These are phyloP conservation scores for Fusarium luffae DNA, from an alignment of 2,329 filamentous ascomycete species.

Conservation along the genomic window DNA sequence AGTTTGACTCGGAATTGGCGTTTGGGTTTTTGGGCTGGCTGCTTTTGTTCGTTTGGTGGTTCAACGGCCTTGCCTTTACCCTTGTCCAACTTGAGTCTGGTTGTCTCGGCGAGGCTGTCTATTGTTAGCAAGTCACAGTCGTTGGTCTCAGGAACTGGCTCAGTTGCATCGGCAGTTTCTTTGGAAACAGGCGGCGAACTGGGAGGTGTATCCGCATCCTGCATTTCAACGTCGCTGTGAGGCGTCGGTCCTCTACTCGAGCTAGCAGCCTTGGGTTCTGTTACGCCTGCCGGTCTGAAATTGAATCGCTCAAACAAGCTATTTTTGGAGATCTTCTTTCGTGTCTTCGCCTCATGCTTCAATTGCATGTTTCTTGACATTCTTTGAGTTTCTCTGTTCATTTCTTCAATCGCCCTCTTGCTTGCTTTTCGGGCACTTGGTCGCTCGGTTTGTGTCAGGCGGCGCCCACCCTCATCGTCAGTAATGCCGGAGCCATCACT, in stretches of 20 bases:
- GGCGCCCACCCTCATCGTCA: conserved; percentile 71
- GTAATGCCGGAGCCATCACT: conserved; percentile 63
- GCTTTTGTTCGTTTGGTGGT: conserved; percentile 19
- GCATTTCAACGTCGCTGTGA: conserved; percentile 64
- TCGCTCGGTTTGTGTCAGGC: conserved; percentile 74
- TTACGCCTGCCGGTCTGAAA: conserved; percentile 63
- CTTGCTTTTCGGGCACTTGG: conserved; percentile 82
- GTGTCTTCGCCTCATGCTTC: conserved; percentile 87
- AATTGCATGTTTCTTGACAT: conserved; percentile 91
- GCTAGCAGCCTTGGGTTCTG: conserved; percentile 56
- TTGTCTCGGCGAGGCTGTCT: conserved; percentile 50
- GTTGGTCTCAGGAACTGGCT: conserved; percentile 16
- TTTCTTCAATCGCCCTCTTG: conserved; percentile 94
- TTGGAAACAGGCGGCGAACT: conserved; percentile 70
- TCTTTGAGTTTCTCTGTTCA: conserved; percentile 93
- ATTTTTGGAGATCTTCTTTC: conserved; percentile 88
- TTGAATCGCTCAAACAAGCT: conserved; percentile 88
- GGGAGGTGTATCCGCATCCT: conserved; percentile 71
- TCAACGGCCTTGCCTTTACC: conserved; percentile 67
- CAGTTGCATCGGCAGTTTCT: conserved; percentile 35
- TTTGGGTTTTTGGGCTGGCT: conserved; percentile 50
- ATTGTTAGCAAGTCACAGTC: conserved; percentile 47
- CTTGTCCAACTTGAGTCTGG: conserved; percentile 60
- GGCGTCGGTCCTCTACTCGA: conserved; percentile 67
- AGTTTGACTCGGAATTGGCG: conserved; percentile 65